Base-by-base conservation (phyloP, 1,284 basidiomycete genomes). In the Sanghuangporus sanghuang region DNA sequence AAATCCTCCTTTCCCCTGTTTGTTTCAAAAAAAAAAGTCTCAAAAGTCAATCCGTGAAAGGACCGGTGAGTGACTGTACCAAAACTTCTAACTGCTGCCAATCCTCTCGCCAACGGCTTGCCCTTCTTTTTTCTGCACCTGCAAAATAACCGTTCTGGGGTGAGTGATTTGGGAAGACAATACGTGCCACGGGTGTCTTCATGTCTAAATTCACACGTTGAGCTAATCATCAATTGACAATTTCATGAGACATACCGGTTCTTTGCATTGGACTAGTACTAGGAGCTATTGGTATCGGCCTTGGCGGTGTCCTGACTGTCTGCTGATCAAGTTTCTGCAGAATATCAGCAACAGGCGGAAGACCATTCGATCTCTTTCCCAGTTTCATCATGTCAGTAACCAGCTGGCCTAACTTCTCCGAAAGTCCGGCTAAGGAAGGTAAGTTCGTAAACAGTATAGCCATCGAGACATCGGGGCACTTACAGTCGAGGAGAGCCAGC, bases 1-100 rank as follows among this genome's bases (percentile, higher is more conserved):
- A 73, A 96, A 98, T 0, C 91, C 95, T 0, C 95, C 95, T 72
- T 90, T 92, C 1, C 96, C 95, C 90, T 93, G 2, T 27, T n/a
- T 55, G 53, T n/a, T n/a, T n/a, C n/a, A n/a, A n/a, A 35, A 14
- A 40, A 62, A 2, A 23, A 18, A 58, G 57, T 32, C 50, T 63
- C 53, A 55, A 32, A 32, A 32, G 36, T 12, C 40, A 63, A 16
- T 16, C 9, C 14, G 7, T 18, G 23, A 49, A 16, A 49, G 23
- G 48, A 9, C 9, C 48, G 57, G 27, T 46, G 38, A 16, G 61
- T 38, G n/a, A 7, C 72, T 81, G 16, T 66, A 90, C 89, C 68
- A 92, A 70, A 32, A 92, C 73, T 69, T 93, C 90, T 14, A 93
- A 73, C 70, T 92, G 89, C 68, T 92, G 89, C 89, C 89, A 93